Percentiles rank a stretch among this genome's conserved stretches.
These are phyloP conservation scores for Metschnikowia rubicola DNA, from an alignment of 805 yeast species.

Conservation along the genomic window DNA sequence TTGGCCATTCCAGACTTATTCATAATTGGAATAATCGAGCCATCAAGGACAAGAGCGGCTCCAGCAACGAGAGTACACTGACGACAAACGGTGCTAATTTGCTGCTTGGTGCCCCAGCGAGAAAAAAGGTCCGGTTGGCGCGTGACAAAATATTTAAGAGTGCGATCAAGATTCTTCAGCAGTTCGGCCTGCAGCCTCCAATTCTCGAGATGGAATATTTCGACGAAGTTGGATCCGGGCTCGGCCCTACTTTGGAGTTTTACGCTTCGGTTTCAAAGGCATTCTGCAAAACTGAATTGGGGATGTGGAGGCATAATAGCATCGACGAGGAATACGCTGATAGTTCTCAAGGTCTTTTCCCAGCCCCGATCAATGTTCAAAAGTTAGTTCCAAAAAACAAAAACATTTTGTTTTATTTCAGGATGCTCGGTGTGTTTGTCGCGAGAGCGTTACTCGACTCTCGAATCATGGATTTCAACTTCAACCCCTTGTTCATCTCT, in stretches of 20 bases:
- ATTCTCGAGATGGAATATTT: slow-evolving; percentile 81
- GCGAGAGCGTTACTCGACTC: slow-evolving; percentile 86
- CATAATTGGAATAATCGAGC: slow-evolving; percentile 61
- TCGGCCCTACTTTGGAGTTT: slow-evolving; percentile 94
- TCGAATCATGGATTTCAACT: slow-evolving; percentile 79
- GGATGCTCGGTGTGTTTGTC: slow-evolving; percentile 72
- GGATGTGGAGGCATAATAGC: slow-evolving; percentile 62
- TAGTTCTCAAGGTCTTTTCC: slow-evolving; percentile 62
- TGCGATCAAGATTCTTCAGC: slow-evolving; percentile 72
- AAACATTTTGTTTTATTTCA: slow-evolving; percentile 48
- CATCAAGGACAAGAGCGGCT: slow-evolving; percentile 25
- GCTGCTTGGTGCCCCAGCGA: slow-evolving; percentile 70
- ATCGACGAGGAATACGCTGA: slow-evolving; percentile 36
- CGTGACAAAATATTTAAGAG: slow-evolving; percentile 68
- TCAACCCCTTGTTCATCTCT: slow-evolving; percentile 68
- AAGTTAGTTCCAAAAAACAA: slow-evolving; percentile 36
- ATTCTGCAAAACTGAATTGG: slow-evolving; percentile 54
- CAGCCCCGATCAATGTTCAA: slow-evolving; percentile 50
- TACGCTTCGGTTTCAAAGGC: slow-evolving; percentile 77
- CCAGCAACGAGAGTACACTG: slow-evolving; percentile 9
- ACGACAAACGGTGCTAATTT: slow-evolving; percentile 11
- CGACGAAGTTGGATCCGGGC: slow-evolving; percentile 93
- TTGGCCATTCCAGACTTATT: slow-evolving; percentile 82
- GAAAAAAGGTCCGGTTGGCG: slow-evolving; percentile 77
- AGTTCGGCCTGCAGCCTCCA: slow-evolving; percentile 77